Base-by-base conservation (phyloP, 2,329 filamentous ascomycete species). In the Curvularia verruculosa region DNA sequence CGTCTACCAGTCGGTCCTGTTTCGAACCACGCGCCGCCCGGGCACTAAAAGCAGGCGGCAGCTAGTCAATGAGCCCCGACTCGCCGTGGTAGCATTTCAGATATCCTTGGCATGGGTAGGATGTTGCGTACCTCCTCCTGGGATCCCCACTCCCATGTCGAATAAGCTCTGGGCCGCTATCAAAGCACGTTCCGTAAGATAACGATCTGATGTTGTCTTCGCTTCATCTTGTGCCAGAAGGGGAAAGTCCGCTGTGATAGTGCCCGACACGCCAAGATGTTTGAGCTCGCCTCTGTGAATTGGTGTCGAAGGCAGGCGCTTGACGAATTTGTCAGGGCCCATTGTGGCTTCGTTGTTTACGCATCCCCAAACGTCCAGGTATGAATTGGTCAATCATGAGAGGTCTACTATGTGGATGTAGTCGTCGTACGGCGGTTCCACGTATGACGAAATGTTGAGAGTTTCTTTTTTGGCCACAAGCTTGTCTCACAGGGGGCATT, bases 101-200 rank as follows among this genome's bases (percentile, higher is more conserved):
- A 54, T 10, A 54, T 47, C 49, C 71, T 74, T 73, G 71, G 71
- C 71, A 56, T 60, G 63, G 59, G 60, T 64, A 53, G 64, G 59
- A 65, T 69, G 69, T 72, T 70, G 66, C 68, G 68, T 71, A 61
- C 59, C 55, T 61, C 56, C 64, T 64, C 68, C 65, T 67, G 46
- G 67, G 67, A 69, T 58, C 70, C 72, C 73, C 71, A 57, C 58
- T 55, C 52, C 52, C 67, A 65, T 60, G 62, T 67, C 66, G 64
- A 66, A 72, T 67, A 65, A 69, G 68, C 57, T 64, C 59, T 65
- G 59, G 55, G 50, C 62, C 57, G 60, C 55, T 44, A 52, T 49
- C 57, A 56, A 54, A 59, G 65, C 64, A 66, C 58, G 60, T 66
- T 56, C 69, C 58, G 45, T 46, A 59, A 59, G 54, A 61, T 61